phyloP scores from a whole-genome alignment of 768 basidiomycete species.

The Boletellus ananas region DNA sequence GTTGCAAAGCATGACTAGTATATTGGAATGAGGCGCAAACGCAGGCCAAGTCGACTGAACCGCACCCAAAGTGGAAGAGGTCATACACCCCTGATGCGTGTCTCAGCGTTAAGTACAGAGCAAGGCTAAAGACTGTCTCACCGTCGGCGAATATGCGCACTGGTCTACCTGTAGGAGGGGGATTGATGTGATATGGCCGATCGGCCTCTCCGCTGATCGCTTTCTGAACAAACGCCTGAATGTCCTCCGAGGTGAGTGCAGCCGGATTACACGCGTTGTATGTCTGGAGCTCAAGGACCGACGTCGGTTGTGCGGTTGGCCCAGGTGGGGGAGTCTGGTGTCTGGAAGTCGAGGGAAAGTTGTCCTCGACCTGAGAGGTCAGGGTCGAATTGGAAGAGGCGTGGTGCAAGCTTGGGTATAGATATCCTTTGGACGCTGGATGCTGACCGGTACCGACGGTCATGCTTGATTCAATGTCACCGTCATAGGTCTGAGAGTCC shows the following conservation, averaged over 20 bases:
- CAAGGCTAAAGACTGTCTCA: slow-evolving; percentile 30
- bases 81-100: slow-evolving; percentile 81
- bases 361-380: slow-evolving; percentile 37
- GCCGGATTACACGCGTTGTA: slow-evolving; percentile 57
- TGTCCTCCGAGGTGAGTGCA: slow-evolving; percentile 67
- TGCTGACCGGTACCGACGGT: slow-evolving; percentile 50
- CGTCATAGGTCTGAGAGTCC: slow-evolving; percentile 87
- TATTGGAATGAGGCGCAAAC: slow-evolving; percentile 4
- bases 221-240: slow-evolving; percentile 68
- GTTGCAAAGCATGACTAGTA: slow-evolving; percentile 84
- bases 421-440: slow-evolving; percentile 25
- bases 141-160: slow-evolving; percentile 94
- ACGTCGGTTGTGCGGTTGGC: slow-evolving; percentile 30
- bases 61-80: slow-evolving; percentile 93
- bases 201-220: slow-evolving; percentile 70
- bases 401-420: slow-evolving; percentile 33
- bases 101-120: background rate
- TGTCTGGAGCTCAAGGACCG: slow-evolving; percentile 39
- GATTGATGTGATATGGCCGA: slow-evolving; percentile 77
- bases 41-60: slow-evolving; percentile 3
- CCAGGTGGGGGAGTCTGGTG: slow-evolving; percentile 15
- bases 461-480: slow-evolving; percentile 79
- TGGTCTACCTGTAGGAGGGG: slow-evolving; percentile 76
- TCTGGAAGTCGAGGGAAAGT: slow-evolving; percentile 19
- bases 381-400: slow-evolving; percentile 54